Evolutionary conservation across 2,329 filamentous ascomycete genomes (phyloP), one percentile per base, ranked within the genome.

Genomic region (Biscogniauxia sp.): DNA sequence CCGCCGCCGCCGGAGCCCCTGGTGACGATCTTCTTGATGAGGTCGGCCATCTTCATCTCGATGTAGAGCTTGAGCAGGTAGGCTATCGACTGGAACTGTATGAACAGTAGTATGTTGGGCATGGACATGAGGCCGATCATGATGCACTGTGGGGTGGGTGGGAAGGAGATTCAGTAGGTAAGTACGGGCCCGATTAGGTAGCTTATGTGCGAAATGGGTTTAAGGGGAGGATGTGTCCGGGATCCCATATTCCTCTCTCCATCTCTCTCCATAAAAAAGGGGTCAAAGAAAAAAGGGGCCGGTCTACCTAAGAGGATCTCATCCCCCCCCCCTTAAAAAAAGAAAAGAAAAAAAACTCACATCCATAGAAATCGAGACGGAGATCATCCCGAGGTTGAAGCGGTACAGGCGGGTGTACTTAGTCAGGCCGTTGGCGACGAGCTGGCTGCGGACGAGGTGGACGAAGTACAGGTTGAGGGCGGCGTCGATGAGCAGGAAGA

Each of bases 11-110:
- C 23, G 23, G 23, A 23, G 23, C 23, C 23, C 23, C 23, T 23
- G 2, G 23, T 37, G 32, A 74, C 73, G 49, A 77, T 71, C 63
- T 77, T 77, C 20, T 69, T 76, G 61, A 82, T 80, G 20, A 84
- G 75, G 57, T 80, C 78, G 61, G 81, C 80, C 77, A 83, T 80
- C 56, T 77, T 78, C 76, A 83, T 79, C 66, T 82, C 80, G 67
- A 84, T 82, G 64, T 81, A 76, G 23, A 83, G 73, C 63, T 83
- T 83, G 61, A 80, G 71, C 20, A 80, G 70, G 66, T 80, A 82
- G 5, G 76, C 62, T 37, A 64, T 51, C 7, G 62, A 55, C 59
- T 82, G 79, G 64, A 81, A 79, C 66, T 82, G 79, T 26, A 81
- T 74, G 68, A 81, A 83, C 19, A 81, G 74, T n/a, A 78, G 75